Base-by-base conservation (phyloP, 208 protist species). In the Herpetomonas samuelpessoai region DNA sequence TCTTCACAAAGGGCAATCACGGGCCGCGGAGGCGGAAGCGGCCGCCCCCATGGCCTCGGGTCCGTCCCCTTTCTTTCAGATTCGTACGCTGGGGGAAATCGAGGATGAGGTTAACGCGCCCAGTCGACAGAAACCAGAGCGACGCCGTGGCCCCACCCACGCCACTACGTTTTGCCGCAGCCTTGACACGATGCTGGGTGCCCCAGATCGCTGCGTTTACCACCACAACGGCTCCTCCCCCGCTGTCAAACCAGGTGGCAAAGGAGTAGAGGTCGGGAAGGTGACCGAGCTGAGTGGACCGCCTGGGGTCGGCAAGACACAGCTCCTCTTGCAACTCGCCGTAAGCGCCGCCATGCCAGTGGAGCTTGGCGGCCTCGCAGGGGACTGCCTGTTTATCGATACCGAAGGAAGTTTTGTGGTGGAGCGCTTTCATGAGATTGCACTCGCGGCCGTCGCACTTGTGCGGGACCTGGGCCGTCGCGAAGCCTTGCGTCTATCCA, bases 261-360 rank as follows among this genome's bases (percentile, higher is more conserved):
- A 56, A 18, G 93, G 93, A 9, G 49, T 96, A 2, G 72, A 44
- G n/a, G 71, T 79, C 1, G 74, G 74, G 0, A 31, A 56, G 10
- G 67, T 97, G 7, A 92, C 83, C 6, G 91, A 97, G 65, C 21
- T 97, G 7, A 79, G 76, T 27, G 94, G 94, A 3, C 78, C 87
- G 6, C 94, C 94, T 16, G 94, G 94, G 2, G 86, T 85, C 6
- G 94, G 94, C 21, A 98, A 98, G 58, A 98, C 94, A 27, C 94
- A 98, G 65, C 25, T 97, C 30, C 60, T 84, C 16, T 72, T 96
- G 73, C 94, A 98, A 51, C 70, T 98, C 4, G 81, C 88, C 30
- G 82, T 97, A 30, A 87, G 66, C 59, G 84, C 71, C 22, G 59
- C 65, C n/a, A 63, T 97, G 27, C 91, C 92, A 10, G 25, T 26